These are phyloP conservation scores for Gossypioides kirkii DNA, from an alignment of 345 rosid species.

Conservation along the genomic window DNA sequence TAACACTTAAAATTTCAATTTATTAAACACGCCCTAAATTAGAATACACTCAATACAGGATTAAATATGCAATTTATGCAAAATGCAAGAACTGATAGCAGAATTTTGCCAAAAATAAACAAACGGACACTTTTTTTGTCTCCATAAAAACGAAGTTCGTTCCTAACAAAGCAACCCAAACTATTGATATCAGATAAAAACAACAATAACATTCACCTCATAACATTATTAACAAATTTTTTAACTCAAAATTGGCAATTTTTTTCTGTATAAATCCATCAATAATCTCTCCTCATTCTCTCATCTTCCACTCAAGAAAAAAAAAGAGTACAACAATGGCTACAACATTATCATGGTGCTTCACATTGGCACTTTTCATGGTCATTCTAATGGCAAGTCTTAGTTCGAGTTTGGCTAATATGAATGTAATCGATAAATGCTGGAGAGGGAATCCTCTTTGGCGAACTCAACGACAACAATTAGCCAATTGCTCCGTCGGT, in stretches of 20 bases:
- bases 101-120: no score
- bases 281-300: not conserved
- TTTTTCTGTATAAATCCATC: not conserved
- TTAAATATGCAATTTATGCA: no score
- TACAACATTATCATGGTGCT: not conserved
- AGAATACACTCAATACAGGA: no score
- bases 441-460: conserved; percentile 52
- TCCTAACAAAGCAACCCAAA: no score
- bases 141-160: no score
- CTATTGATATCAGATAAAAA: no score
- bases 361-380: conserved; percentile 18
- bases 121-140: no score
- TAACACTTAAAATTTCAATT: no score
- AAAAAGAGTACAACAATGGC: not conserved
- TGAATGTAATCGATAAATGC: conserved; percentile 70
- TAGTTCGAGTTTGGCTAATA: conserved; percentile 11
- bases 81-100: no score
- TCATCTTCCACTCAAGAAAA: not conserved
- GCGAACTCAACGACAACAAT: conserved; percentile 40
- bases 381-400: conserved; percentile 6
- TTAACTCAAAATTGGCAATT: not conserved
- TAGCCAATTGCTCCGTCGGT: conserved; percentile 60
- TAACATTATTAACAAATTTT: no score
- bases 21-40: no score
- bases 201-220: no score